Evolutionary conservation across 345 rosid genomes (phyloP), one percentile per base, ranked within the genome.

Genomic region (Citrus sp.): DNA sequence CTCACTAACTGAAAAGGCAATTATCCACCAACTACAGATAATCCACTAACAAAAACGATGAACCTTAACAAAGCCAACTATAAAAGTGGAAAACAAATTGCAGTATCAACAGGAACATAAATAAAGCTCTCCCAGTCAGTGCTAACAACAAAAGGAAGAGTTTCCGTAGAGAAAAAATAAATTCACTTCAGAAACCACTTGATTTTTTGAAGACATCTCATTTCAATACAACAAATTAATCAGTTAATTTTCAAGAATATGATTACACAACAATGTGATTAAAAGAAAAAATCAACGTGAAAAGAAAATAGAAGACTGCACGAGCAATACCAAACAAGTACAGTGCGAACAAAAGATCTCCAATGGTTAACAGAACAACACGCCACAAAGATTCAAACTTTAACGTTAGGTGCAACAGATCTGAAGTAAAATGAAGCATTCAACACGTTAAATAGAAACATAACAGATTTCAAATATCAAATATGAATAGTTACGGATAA

Each of bases 381-480:
- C 70, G 18, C 35, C 10, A 28, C 19, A 30, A 40, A 38, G 16
- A 55, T 19, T 22, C 28, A 22, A 32, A 7, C 9, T 67, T 42
- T 9, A 22, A 5, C 14, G 27, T 9, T 18, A 46, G 2, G 70
- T 7, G 7, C 28, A 21, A 56, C 73, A 71, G 77, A 76, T 80
- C 83, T 71, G 42, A 74, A 65, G 37, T 28, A 28, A 56, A 73
- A 74, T 5, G 14, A 40, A 66, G 42, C n/a, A 22, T 56, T 22
- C 18, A 55, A 55, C 56, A 55, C 13, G 40, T 49, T 21, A 0
- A 40, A 21, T 1, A 54, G 22, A 54, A 46, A 42, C 19, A 9
- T 27, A 46, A 22, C 13, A 73, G 27, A 73, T 58, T 46, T 58
- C 76, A 28, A 19, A 24, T 37, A 58, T 58, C 46, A 35, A 59